Base-by-base conservation (phyloP, 1,139 yeast genomes). In the Candida freyschussii region DNA sequence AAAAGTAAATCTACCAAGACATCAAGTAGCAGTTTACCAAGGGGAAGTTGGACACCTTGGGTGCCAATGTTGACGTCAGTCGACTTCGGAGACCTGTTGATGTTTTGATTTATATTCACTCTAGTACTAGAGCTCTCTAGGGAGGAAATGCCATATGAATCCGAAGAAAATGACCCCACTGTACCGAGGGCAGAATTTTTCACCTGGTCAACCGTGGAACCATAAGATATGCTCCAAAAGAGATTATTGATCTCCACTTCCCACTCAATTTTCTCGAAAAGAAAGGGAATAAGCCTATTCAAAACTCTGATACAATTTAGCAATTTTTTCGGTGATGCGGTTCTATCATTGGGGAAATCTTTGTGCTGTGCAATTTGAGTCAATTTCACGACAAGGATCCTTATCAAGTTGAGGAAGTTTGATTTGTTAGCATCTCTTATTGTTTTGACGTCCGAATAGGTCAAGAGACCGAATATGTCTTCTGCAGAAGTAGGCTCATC, bases 261-360 rank as follows among this genome's bases (percentile, higher is more conserved):
- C 36, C 66, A 59, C 13, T 60, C 63, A 1, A 60, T 59, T 16
- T 60, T 49, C 50, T 78, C 96, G 48, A 72, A 83, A 10, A 82
- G 50, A 37, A 75, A 71, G 0, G 96, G 96, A 13, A 84, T 43
- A 4, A 84, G 36, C 36, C 77, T 70, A 2, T 87, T 75, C 28
- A 89, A 56, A 7, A 82, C 57, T 21, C 96, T 67, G 11, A 80
- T 52, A 47, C 87, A 78, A 43, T 78, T 81, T 26, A 83, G 57
- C 12, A 73, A 40, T 21, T 59, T 60, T 23, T 48, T 51, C 2
- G 42, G 17, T 16, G 32, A 21, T 9, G 52, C 33, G 2, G 24
- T 34, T 3, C 27, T 21, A 2, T 24, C 26, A 30, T 45, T 48
- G 7, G 57, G 64, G 43, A 54, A 57, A 18, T 37, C 39, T 25